phyloP scores from a whole-genome alignment of 768 basidiomycete genomes.

The Dacryopinax primogenitus region DNA sequence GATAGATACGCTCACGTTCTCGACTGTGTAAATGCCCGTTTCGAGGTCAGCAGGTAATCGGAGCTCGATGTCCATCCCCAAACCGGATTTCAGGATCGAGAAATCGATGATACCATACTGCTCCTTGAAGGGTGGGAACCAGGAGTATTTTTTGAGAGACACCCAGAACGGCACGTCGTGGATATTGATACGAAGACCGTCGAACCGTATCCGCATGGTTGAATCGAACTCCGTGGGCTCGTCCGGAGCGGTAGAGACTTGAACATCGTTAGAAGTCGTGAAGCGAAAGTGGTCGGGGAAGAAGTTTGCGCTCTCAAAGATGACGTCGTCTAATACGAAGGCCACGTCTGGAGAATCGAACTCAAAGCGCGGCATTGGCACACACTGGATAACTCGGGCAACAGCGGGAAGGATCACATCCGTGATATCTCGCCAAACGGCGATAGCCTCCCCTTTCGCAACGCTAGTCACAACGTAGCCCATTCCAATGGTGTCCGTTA shows the following conservation, averaged over 20 bases:
- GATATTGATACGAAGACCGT: neutral
- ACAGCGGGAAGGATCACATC: neutral
- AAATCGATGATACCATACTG: constrained; percentile 6
- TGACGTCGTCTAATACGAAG: neutral
- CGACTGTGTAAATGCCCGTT: neutral
- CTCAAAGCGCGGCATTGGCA: constrained; percentile 6
- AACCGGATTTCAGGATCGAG: neutral
- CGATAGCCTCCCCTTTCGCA: neutral
- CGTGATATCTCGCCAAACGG: neutral
- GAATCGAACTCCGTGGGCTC: neutral
- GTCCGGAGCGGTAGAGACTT: neutral
- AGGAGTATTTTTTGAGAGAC: neutral
- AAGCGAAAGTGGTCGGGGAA: neutral
- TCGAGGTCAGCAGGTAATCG: neutral
- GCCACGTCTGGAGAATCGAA: constrained; percentile 3
- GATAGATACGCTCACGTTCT: neutral
- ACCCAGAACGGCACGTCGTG: constrained; percentile 5
- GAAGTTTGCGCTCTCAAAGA: constrained; percentile 6
- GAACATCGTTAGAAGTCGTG: neutral
- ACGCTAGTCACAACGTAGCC: neutral
- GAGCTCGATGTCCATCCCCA: neutral
- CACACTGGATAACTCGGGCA: neutral
- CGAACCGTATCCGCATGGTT: neutral
- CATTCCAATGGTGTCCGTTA: neutral
- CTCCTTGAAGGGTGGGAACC: neutral